phyloP scores from a whole-genome alignment of 169 alveolate genomes.

The Eimeria sp. region DNA sequence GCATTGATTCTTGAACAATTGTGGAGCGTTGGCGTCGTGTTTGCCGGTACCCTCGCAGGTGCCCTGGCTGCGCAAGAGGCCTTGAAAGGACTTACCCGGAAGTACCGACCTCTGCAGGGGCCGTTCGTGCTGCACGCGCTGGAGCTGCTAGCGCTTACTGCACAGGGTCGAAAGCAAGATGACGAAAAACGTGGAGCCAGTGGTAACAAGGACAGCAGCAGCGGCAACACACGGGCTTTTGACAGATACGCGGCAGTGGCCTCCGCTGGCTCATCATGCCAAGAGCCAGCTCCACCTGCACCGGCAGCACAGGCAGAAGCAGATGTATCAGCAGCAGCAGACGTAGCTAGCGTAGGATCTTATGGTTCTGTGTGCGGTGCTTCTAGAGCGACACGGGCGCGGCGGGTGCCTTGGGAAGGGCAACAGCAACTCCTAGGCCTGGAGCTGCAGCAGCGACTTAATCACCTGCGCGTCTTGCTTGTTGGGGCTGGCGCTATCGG shows the following conservation, averaged over 20 bases:
- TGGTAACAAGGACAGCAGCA: conserved; percentile 17
- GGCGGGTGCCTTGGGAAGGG: conserved; percentile 64
- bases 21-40: neutral
- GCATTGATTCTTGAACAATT: neutral
- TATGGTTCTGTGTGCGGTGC: neutral
- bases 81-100: conserved; percentile 73
- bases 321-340: neutral
- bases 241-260: neutral
- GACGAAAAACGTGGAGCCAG: neutral
- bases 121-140: conserved; percentile 71
- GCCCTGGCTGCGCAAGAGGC: conserved; percentile 82
- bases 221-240: conserved; percentile 41
- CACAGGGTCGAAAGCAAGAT: neutral
- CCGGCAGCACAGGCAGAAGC: neutral
- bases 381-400: neutral
- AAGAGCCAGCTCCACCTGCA: neutral
- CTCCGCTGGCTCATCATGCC: neutral
- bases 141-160: conserved; percentile 31
- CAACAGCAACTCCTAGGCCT: conserved; percentile 74
- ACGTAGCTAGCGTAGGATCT: neutral
- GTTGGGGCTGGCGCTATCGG: conserved; percentile 99
- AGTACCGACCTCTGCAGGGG: conserved; percentile 70
- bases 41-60: conserved; percentile 55
- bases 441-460: conserved; percentile 58
- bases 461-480: conserved; percentile 87